These are phyloP conservation scores for Leccinum subgranulosum DNA, from an alignment of 768 basidiomycete genomes.

Conservation along the genomic window DNA sequence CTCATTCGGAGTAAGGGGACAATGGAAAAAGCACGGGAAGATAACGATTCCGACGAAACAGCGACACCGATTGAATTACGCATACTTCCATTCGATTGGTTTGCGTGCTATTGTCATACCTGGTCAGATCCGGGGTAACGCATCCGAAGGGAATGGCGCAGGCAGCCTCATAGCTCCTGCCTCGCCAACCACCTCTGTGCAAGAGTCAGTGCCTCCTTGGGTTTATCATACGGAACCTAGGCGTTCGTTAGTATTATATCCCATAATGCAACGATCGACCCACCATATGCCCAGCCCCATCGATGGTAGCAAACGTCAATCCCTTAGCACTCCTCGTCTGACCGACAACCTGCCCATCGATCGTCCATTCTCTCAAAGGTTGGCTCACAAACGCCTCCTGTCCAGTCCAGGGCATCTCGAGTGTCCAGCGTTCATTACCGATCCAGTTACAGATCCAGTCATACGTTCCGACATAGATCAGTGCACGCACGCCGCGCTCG, in stretches of 20 bases:
- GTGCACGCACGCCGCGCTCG: slow-evolving; percentile 69
- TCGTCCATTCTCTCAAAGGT: slow-evolving; percentile 56
- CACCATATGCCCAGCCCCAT: slow-evolving; percentile 78
- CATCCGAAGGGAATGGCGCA: background rate
- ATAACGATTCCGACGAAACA: background rate
- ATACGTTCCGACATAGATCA: slow-evolving; percentile 73
- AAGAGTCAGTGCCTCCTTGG: slow-evolving; percentile 48
- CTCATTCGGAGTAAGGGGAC: background rate
- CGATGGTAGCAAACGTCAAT: slow-evolving; percentile 66
- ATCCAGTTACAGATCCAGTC: slow-evolving; percentile 83
- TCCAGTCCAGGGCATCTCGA: slow-evolving; percentile 71
- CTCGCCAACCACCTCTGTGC: slow-evolving; percentile 47
- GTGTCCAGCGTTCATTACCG: slow-evolving; percentile 74
- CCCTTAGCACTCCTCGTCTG: slow-evolving; percentile 54
- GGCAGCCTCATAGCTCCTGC: slow-evolving; percentile 19
- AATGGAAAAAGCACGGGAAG: background rate
- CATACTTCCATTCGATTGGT: background rate
- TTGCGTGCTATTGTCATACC: background rate
- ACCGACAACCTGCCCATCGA: slow-evolving; percentile 47
- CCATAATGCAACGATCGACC: slow-evolving; percentile 2
- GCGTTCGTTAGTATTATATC: background rate
- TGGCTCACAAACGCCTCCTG: slow-evolving; percentile 45
- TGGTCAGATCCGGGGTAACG: background rate
- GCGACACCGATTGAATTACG: background rate
- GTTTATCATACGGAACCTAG: slow-evolving; percentile 64